A percentile compares a stretch with the other conserved stretches of the same genome.
These are phyloP conservation scores for Nemania sp. DNA, from an alignment of 2,329 filamentous ascomycete genomes.

Conservation along the genomic window DNA sequence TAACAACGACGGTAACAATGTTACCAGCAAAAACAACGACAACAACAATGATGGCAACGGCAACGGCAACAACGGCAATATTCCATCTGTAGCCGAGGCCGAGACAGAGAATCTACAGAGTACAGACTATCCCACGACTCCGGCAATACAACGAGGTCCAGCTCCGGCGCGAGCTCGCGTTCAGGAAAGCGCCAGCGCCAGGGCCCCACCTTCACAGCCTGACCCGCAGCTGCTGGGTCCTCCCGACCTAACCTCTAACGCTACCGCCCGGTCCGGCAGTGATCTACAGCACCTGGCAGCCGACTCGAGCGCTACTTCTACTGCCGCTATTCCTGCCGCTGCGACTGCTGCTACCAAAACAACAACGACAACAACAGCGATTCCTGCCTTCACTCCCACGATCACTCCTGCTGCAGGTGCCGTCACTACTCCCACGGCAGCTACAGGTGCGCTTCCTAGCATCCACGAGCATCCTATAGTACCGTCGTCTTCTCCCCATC, in stretches of 20 bases:
- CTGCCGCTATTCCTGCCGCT: constrained; percentile 7
- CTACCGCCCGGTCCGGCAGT: constrained; percentile 33
- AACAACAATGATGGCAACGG: background rate
- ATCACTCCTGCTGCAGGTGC: constrained; percentile 6
- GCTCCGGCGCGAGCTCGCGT: constrained; percentile 6
- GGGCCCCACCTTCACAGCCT: constrained; percentile 15
- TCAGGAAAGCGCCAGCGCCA: constrained; percentile 14
- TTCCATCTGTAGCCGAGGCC: no score
- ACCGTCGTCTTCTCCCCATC: constrained; percentile 14
- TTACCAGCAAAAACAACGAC: background rate
- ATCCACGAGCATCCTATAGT: constrained; percentile 40
- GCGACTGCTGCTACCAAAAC: constrained; percentile 10
- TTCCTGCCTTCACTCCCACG: background rate
- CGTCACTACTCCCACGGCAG: constrained; percentile 8
- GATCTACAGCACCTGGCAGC: constrained; percentile 40
- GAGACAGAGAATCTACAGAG: no score
- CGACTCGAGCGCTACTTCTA: constrained; percentile 14
- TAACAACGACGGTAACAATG: background rate
- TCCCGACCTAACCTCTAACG: constrained; percentile 10
- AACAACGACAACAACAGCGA: background rate
- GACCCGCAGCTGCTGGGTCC: background rate
- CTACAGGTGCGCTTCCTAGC: constrained; percentile 36
- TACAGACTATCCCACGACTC: background rate
- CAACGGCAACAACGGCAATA: background rate
- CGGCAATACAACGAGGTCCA: background rate